A percentile compares a stretch with the other conserved stretches of the same genome.
Conservation (phyloP, 208 protist species). For the Acanthamoeba sp. region DNA sequence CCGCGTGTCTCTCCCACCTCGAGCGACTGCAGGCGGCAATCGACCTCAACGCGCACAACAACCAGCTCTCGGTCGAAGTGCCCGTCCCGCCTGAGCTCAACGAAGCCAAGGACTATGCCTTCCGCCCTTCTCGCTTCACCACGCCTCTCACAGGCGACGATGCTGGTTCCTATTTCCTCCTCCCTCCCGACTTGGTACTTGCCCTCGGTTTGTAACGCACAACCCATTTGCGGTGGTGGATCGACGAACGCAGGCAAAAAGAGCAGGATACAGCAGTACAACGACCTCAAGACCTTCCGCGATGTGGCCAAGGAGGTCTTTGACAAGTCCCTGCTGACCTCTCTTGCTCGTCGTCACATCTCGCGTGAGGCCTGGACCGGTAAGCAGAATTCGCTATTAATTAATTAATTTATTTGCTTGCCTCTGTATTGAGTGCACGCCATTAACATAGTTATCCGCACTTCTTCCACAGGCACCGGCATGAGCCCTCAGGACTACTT, state of each 20-base stretch:
- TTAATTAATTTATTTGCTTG: too few species aligned
- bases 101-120: background rate
- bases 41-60: conserved; percentile 40
- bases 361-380: conserved; percentile 26
- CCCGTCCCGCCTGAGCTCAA: background rate
- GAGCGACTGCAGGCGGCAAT: conserved; percentile 42
- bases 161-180: background rate
- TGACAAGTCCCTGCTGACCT: background rate
- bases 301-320: conserved; percentile 13
- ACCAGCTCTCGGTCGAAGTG: background rate
- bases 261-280: background rate
- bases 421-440: too few species aligned
- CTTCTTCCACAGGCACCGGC: background rate
- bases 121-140: background rate
- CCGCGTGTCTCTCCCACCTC: background rate
- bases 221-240: background rate
- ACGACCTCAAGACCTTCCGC: conserved; percentile 20
- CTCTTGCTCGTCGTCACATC: background rate
- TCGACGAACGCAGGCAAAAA: background rate
- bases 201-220: too few species aligned
- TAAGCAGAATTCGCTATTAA: background rate
- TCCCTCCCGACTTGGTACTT: background rate
- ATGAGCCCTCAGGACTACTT: conserved; percentile 29
- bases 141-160: background rate
- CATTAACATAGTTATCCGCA: background rate